Base-by-base conservation (phyloP, 1,284 basidiomycete genomes). In the Trichosporon ovoides region DNA sequence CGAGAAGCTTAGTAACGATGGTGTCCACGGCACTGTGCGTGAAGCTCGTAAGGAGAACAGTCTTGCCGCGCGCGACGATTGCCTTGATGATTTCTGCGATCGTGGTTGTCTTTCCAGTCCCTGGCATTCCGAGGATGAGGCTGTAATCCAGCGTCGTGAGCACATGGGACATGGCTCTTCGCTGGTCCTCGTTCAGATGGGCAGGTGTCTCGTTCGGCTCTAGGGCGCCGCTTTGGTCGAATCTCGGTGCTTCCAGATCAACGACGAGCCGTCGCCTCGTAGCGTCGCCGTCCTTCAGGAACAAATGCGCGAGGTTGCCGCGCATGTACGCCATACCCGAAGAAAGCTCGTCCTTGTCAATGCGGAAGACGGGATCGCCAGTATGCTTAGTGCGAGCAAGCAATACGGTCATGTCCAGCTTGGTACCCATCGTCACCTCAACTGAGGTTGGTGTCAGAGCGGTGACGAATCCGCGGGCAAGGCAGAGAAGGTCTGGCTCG, bases 21-120 rank as follows among this genome's bases (percentile, higher is more conserved):
- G 87, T 98, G 68, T 98, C 95, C 48, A 98, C 95, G 0, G 96
- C 96, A 7, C 92, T 96, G 79, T 98, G 96, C 1, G 95, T 98
- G 72, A 98, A 96, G 49, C 89, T 91, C 1, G 90, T 89, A 57
- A 98, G 77, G 20, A 98, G 77, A 6, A 98, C 89, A 0, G 84
- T 89, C 79, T 97, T 93, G 4, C 91, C 91, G 73, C 84, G 80
- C 38, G 78, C 81, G 1, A 91, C 90, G 6, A 98, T 79, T 22
- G 83, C 81, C 66, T 84, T 83, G 70, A 98, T 93, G 40, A 97
- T 83, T 38, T 91, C 87, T 0, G 90, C 90, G 56, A 98, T 88
- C 4, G 95, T 89, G 0, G 93, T 96, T 35, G 95, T 97, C 79
- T 99, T 99, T 10, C 95, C 95, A 2, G 96, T 98, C 0, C 95